Base-by-base conservation (phyloP, 768 basidiomycete genomes). In the Glaciozyma antarctica region DNA sequence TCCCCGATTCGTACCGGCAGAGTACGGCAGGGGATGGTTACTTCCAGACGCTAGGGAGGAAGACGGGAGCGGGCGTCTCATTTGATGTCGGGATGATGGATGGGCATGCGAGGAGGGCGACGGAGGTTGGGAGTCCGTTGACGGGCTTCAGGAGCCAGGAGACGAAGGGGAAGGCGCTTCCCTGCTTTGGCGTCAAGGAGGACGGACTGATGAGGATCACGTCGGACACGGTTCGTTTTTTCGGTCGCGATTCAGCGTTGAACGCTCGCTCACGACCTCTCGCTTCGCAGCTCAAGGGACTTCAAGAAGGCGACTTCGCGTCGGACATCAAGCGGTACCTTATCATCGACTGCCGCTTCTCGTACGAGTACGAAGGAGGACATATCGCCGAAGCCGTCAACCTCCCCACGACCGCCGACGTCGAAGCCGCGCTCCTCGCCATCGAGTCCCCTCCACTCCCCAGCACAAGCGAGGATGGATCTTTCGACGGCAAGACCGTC, bases 261-360 rank as follows among this genome's bases (percentile, higher is more conserved):
- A 61, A 38, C 47, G 28, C 55, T 57, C 64, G 52, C 70, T 75
- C 69, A 19, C 19, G 26, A 24, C 13, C 41, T 24, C 52, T 19
- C 22, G 68, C 6, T 45, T 28, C 7, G 17, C 70, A 94, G 92
- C 77, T 99, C 75, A 83, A 91, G 70, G 78, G 80, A 19, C 80
- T 98, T 19, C 77, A 98, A 41, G 83, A 85, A 56, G 93, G 94
- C 28, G 80, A 78, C 69, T 97, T 84, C 77, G 75, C 81, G 24
- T 78, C 82, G 66, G 44, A 38, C 24, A 84, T 94, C 63, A 80
- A 81, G 47, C 80, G 83, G 54, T 95, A 81, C 76, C 82, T 87
- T 71, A 78, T 99, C 63, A 86, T 99, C 71, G 95, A 99, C 78
- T 98, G 95, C 77, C 88, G 95, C 51, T 99, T 98, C 77, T 90